These are phyloP conservation scores for Arbutus unedo DNA, from an alignment of 148 eudicot species.

Conservation along the genomic window DNA sequence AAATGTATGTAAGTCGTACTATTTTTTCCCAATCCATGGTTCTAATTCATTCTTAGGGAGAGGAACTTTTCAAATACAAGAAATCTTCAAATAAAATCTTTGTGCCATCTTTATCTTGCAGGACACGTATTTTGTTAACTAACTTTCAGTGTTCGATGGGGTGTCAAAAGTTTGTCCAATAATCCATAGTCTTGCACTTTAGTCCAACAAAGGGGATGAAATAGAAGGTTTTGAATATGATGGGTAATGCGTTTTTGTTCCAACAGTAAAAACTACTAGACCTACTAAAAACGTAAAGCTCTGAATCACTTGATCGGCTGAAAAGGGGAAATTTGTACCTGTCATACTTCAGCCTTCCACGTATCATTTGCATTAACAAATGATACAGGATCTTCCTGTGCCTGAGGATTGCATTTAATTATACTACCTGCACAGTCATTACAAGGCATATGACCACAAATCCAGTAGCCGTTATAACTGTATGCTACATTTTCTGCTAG, in stretches of 20 bases:
- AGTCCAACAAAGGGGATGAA: slow-evolving; percentile 22
- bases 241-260: background rate
- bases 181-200: background rate
- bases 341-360: slow-evolving; percentile 88
- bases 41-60: background rate
- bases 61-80: background rate
- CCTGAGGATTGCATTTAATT: slow-evolving; percentile 85
- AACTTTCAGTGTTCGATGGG: background rate
- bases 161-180: background rate
- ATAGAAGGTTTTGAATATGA: background rate
- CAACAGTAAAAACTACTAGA: slow-evolving; percentile 6
- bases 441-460: slow-evolving; percentile 98
- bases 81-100: background rate
- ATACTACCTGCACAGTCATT: slow-evolving; percentile 92
- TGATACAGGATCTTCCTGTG: slow-evolving; percentile 73
- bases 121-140: background rate
- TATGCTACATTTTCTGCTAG: slow-evolving; percentile 87
- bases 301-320: slow-evolving; percentile 1
- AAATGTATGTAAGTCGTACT: background rate
- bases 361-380: slow-evolving; percentile 57
- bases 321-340: slow-evolving; percentile 39
- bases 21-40: background rate
- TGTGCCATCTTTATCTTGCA: background rate
- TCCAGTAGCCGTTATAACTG: slow-evolving; percentile 96
- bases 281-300: background rate